A percentile compares a stretch with the other conserved stretches of the same genome.
These are phyloP conservation scores for Trichosporon sp. DNA, from an alignment of 1,284 basidiomycete species.

Conservation along the genomic window DNA sequence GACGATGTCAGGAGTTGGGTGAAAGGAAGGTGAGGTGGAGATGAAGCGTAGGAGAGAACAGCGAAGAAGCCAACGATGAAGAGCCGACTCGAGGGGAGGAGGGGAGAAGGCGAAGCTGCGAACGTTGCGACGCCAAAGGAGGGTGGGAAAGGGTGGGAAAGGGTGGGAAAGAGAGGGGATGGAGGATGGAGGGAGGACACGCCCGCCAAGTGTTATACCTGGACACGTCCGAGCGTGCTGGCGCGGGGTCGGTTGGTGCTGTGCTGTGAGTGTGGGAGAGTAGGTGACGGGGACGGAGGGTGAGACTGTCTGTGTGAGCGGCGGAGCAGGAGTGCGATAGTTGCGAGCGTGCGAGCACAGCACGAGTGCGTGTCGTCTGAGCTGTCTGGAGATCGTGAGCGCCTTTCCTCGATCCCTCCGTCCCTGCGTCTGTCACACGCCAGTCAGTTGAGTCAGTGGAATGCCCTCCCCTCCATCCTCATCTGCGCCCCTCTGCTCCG, in stretches of 20 bases:
- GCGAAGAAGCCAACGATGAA: neutral
- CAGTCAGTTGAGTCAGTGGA: neutral
- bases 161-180: neutral
- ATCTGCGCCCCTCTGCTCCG: neutral
- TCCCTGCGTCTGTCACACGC: neutral
- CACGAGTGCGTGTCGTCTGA: neutral
- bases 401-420: neutral
- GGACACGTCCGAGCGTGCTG: neutral
- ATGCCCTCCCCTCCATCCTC: neutral
- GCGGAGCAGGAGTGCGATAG: neutral
- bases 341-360: conserved; percentile 7
- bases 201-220: neutral
- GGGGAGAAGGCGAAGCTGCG: neutral
- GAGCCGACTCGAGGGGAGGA: neutral
- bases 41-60: conserved; percentile 6
- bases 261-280: neutral
- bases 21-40: neutral
- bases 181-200: neutral
- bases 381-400: neutral
- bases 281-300: neutral
- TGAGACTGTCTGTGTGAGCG: neutral
- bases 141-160: neutral
- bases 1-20: neutral
- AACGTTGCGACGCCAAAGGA: neutral
- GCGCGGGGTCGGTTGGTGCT: neutral